Base-by-base conservation (phyloP, 805 yeast genomes). In the Candida verbasci region DNA sequence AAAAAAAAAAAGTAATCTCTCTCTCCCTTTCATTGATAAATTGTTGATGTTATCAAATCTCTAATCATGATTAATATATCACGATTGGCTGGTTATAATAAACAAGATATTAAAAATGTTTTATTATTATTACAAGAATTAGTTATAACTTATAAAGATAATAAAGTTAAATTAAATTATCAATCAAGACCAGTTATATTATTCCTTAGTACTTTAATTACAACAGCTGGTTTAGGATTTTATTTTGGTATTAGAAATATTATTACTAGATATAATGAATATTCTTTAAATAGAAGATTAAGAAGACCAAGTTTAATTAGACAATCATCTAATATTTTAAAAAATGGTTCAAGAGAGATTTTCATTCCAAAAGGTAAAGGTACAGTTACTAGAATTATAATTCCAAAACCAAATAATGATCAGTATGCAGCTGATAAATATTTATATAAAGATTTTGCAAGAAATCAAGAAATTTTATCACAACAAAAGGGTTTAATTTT, bases 351-450 rank as follows among this genome's bases (percentile, higher is more conserved):
- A n/a, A 58, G 80, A 43, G 64, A 64, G 34, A 65, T 76, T 22
- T 61, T 60, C 39, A 70, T 76, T n/a, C 74, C 56, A 46, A 73
- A 57, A 58, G 75, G 66, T 24, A 62, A 50, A 43, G 40, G 37
- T 18, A 35, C 29, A 23, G 31, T 40, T 11, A 34, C 44, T 2
- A 47, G 73, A 26, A 65, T 76, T 16, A 64, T 65, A 25, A 63
- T 76, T 6, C 73, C 77, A 3, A 60, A 65, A 26, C 68, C 75
- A 8, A 70, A 68, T 43, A 47, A 57, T 42, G 81, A 74, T 50
- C 62, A 53, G 44, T 74, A 72, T 46, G 80, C 78, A 37, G 76
- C 77, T 6, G 80, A 76, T 50, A 71, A 72, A 49, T 68, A 76
- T 38, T 49, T 70, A 15, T 74, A 74, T 48, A 76, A 74, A 50